Evolutionary conservation across 2,329 filamentous ascomycete genomes (phyloP).

Genomic region (Hypoxylon sp.): DNA sequence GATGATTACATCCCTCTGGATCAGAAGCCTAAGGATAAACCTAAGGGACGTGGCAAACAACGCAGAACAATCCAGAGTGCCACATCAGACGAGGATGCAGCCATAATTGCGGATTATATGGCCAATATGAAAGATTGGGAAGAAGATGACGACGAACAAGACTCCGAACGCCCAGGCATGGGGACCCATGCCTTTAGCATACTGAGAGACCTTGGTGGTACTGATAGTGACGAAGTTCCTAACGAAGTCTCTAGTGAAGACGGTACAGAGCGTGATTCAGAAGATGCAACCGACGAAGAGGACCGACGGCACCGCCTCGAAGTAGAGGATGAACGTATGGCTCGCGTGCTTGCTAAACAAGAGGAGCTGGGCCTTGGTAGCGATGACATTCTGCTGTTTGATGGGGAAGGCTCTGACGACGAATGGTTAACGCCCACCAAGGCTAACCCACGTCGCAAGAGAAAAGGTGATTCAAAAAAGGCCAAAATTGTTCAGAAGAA

Average conservation of each 20-base stretch:
- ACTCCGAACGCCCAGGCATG: conserved; percentile 42
- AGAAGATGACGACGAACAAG: conserved; percentile 51
- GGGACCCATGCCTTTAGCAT: conserved; percentile 50
- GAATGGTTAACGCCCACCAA: conserved; percentile 50
- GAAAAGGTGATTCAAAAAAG: conserved; percentile 49
- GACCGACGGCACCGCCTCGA: conserved; percentile 51
- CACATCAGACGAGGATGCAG: conserved; percentile 64
- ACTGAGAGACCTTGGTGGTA: conserved; percentile 61
- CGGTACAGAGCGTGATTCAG: conserved; percentile 53
- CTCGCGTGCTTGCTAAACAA: conserved; percentile 72
- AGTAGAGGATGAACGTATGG: conserved; percentile 73
- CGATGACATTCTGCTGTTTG: conserved; percentile 71
- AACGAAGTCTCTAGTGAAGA: conserved; percentile 46
- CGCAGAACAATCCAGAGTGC: conserved; percentile 16
- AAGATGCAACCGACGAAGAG: conserved; percentile 56
- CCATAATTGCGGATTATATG: conserved; percentile 78
- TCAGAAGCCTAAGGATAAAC: conserved; percentile 47
- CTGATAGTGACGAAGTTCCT: conserved; percentile 58
- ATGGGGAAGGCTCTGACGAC: conserved; percentile 60
- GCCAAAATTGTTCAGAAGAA: conserved; percentile 49
- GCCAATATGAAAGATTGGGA: conserved; percentile 71
- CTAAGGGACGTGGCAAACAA: conserved; percentile 35
- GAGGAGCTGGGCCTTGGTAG: conserved; percentile 74
- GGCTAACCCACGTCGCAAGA: conserved; percentile 49
- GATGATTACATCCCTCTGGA: conserved; percentile 47